Conservation (phyloP, 257 asterid species). For the Solanum corneliomulleri region DNA sequence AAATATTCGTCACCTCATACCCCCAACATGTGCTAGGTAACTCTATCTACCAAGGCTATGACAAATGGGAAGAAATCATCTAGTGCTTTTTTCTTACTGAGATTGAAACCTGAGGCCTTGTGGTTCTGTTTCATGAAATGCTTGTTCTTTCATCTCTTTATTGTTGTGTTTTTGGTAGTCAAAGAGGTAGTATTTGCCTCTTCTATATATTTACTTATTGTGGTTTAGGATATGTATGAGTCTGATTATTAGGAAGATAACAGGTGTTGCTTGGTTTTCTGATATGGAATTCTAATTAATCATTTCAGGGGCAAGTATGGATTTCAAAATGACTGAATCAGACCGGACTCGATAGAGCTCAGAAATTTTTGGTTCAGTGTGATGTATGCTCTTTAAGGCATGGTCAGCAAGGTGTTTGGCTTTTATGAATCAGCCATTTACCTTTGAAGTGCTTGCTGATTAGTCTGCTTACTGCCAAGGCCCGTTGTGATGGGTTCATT, state of each 20-base stretch:
- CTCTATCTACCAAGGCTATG: not conserved
- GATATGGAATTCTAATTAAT: not conserved
- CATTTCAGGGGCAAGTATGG: not conserved
- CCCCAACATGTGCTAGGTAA: not conserved
- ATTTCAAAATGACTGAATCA: not conserved
- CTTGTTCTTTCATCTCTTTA: not conserved
- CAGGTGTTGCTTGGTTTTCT: not conserved
- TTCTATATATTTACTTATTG: not conserved
- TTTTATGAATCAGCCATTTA: not conserved
- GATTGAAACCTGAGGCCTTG: not conserved
- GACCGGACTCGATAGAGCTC: not conserved
- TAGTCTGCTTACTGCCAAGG: not conserved
- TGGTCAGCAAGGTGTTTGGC: not conserved
- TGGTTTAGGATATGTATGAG: not conserved
- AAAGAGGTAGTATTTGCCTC: not conserved
- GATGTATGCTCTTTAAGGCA: not conserved
- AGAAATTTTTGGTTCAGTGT: not conserved
- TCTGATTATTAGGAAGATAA: not conserved
- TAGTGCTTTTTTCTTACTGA: not conserved
- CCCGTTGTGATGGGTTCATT: conserved; percentile 40
- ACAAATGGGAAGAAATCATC: not conserved
- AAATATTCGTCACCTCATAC: not conserved
- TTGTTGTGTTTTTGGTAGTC: not conserved
- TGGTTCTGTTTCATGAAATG: not conserved
- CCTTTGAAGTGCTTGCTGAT: not conserved